Base-by-base conservation (phyloP, 2,329 filamentous ascomycete species). In the Malbranchea cinnamomea region DNA sequence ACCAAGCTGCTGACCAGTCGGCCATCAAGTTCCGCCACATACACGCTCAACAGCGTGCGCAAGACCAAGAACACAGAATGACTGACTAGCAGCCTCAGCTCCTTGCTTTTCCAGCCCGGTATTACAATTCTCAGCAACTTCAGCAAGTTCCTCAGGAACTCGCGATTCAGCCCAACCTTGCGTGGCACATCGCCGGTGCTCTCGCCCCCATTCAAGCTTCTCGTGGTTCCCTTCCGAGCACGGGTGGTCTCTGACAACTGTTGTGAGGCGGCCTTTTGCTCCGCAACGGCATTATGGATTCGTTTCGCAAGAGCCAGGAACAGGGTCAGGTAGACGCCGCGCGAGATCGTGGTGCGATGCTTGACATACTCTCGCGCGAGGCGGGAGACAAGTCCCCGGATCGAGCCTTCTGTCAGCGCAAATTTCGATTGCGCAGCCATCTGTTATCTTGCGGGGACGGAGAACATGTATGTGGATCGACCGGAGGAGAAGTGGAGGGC, bases 1-100 rank as follows among this genome's bases (percentile, higher is more conserved):
- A 98, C 85, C 33, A 98, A 61, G 40, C 74, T 85, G 58, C 89
- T 93, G 35, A 98, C 89, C 36, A 98, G 71, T 37, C 76, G 75
- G 26, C 89, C 89, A 56, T 98, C 89, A 64, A 98, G 75, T 53
- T 93, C 85, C 2, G 89, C 89, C 13, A 98, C 89, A 54, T 93
- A 92, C 45, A 98, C 54, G 56, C 85, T 94, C 44, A 98, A 84
- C 48, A 98, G 60, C 1, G 89, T 95, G 44, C 89, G 65, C 36
- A 94, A 54, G 12, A 98, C 78, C 42, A 98, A 60, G 52, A 98
- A 98, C 45, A 95, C 73, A 48, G 78, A 93, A 53, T 98, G 89
- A 56, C 82, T 91, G 43, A 87, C 66, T 35, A 98, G 61, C 44
- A 98, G 60, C 39, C 85, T 63, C 18, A 87, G 65, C 62, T 98